Evolutionary conservation across 352 stramenopile genomes (phyloP).

Genomic region (Globisporangium lucens): DNA sequence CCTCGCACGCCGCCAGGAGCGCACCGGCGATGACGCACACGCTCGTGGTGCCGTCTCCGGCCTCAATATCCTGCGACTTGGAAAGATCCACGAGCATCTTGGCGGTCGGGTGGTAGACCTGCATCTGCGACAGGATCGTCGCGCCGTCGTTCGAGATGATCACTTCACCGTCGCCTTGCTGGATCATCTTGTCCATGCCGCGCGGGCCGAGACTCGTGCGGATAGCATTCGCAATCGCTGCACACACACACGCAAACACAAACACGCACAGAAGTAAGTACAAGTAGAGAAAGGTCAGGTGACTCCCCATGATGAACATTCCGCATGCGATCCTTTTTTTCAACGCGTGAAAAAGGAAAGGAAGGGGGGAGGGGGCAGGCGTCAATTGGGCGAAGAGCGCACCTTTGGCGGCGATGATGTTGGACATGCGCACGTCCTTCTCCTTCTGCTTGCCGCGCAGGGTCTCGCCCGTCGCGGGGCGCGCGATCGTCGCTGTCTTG

Average conservation of each 20-base stretch:
- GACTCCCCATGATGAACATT: not conserved
- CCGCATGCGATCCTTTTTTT: conserved; percentile 1
- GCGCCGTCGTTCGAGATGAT: conserved; percentile 99
- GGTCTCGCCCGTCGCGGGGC: conserved; percentile 62
- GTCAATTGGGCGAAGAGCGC: not conserved
- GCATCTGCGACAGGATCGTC: conserved; percentile 99
- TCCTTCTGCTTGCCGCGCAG: conserved; percentile 92
- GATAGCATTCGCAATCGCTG: conserved; percentile 97
- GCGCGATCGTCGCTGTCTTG: conserved; percentile 52
- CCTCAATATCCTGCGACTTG: conserved; percentile 99
- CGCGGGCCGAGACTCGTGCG: conserved; percentile 96
- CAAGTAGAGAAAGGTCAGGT: not conserved
- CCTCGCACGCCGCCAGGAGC: conserved; percentile 94
- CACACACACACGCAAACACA: not conserved
- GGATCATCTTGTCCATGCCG: conserved; percentile 99
- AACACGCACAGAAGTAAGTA: not conserved
- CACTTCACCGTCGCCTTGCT: conserved; percentile 96
- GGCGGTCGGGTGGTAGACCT: conserved; percentile 97
- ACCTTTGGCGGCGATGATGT: conserved; percentile 99
- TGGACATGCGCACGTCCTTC: conserved; percentile 98
- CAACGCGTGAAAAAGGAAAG: not conserved
- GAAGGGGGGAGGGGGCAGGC: not conserved
- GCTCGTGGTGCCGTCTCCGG: conserved; percentile 96
- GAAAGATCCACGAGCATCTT: conserved; percentile 99
- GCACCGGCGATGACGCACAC: conserved; percentile 98